Evolutionary conservation across 1,284 basidiomycete genomes (phyloP).

Genomic region (Earliella scabrosa): DNA sequence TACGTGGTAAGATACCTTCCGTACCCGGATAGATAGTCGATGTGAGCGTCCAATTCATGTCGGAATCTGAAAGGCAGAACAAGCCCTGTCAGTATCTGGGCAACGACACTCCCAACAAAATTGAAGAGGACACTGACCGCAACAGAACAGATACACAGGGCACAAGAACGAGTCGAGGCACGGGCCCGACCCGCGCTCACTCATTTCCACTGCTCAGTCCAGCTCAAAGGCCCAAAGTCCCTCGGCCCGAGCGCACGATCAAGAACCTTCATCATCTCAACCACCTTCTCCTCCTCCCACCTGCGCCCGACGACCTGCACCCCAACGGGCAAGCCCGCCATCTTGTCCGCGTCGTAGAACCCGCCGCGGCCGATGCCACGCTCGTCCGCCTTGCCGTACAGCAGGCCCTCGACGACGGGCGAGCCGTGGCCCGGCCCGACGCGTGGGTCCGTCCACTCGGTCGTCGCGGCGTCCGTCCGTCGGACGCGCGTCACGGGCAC

Average conservation of each 20-base stretch:
- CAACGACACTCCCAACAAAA: no score
- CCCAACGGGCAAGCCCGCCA: constrained; percentile 82
- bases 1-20: not conserved
- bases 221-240: constrained; percentile 43
- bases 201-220: constrained; percentile 21
- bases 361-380: constrained; percentile 40
- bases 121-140: not conserved
- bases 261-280: constrained; percentile 83
- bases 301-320: constrained; percentile 80
- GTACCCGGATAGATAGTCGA: not conserved
- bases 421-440: constrained; percentile 51
- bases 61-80: no score
- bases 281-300: constrained; percentile 88
- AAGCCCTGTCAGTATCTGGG: no score
- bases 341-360: constrained; percentile 70
- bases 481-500: constrained; percentile 86
- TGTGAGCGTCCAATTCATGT: no score
- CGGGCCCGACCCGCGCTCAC: constrained; percentile 27
- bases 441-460: constrained; percentile 53
- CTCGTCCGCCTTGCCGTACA: constrained; percentile 49
- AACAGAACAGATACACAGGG: not conserved
- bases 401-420: constrained; percentile 52
- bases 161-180: not conserved
- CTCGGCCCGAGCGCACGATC: constrained; percentile 51
- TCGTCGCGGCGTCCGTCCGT: constrained; percentile 59